Evolutionary conservation across 202 grass and related monocot species (phyloP).

Genomic region (Setaria italica): DNA sequence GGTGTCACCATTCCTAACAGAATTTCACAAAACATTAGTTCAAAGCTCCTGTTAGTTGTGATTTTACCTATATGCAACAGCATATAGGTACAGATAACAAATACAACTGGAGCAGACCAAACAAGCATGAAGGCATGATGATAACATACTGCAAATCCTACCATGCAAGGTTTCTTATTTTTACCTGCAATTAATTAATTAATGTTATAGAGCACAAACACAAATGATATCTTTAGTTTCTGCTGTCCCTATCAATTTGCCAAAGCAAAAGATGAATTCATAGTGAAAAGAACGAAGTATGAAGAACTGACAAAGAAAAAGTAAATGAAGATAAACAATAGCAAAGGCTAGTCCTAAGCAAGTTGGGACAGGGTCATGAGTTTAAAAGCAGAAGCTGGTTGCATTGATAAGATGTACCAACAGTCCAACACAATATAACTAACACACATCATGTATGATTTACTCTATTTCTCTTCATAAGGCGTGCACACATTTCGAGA

Average conservation of each 20-base stretch:
- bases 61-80: constrained; percentile 11
- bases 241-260: not conserved
- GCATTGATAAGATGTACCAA: not conserved
- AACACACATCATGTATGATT: constrained; percentile 5
- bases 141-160: constrained; percentile 11
- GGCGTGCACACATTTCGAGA: no score
- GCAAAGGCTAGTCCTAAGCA: not conserved
- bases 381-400: not conserved
- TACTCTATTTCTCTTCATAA: not conserved
- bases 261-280: not conserved
- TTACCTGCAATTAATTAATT: constrained; percentile 3
- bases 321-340: not conserved
- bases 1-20: constrained; percentile 86
- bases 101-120: constrained; percentile 19
- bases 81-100: not conserved
- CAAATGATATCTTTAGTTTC: not conserved
- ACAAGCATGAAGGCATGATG: constrained; percentile 26
- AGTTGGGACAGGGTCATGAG: not conserved
- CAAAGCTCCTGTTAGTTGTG: constrained; percentile 24
- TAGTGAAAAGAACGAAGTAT: constrained; percentile 16
- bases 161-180: not conserved
- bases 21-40: constrained; percentile 54
- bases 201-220: not conserved
- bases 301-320: not conserved
- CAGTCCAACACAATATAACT: not conserved